Base-by-base conservation (phyloP, 192 early-diverging fungal genomes). In the Backusella mclennaniae region DNA sequence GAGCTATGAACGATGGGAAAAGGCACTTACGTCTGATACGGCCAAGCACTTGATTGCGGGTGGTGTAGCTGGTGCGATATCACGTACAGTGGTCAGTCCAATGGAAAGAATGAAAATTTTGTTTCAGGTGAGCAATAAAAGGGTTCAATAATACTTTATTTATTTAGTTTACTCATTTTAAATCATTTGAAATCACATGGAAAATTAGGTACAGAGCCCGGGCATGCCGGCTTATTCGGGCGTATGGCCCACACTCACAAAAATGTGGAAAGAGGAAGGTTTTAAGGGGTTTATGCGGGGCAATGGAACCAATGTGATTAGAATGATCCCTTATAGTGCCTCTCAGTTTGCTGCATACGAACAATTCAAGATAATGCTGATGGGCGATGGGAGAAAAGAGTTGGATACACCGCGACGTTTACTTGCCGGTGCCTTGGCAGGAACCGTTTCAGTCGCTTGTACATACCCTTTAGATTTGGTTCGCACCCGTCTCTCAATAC, bases 101-200 rank as follows among this genome's bases (percentile, higher is more conserved):
- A 80, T 95, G 39, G 93, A 95, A 79, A 87, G 93, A 69, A 95
- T 93, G 89, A 95, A 95, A 84, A 95, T 95, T 76, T 83, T 95
- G 68, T 95, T 95, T 82, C 93, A 95, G 89, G 90, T 90, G 83
- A 76, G 83, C 11, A 26, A 29, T 49, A 72, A 72, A 41, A 59
- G 9, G 41, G 42, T 5, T 17, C 17, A 15, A 35, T 38, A 41
- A 35, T 31, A 79, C 17, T 44, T 52, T 59, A n/a, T 39, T 44
- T 33, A 44, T 41, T 49, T 49, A 6, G 4, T 33, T 11, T 39
- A 33, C 33, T 35, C 21, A 44, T 41, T 49, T n/a, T 49, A 63
- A 26, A 21, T 3, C 69, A 71, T 38, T 36, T 59, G 53, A 73
- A 39, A 73, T 59, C 73, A 75, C 73, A 67, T 75, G 73, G 17